phyloP scores from a whole-genome alignment of 2,329 filamentous ascomycete species.

The Coniosporium tulheliwenetii region DNA sequence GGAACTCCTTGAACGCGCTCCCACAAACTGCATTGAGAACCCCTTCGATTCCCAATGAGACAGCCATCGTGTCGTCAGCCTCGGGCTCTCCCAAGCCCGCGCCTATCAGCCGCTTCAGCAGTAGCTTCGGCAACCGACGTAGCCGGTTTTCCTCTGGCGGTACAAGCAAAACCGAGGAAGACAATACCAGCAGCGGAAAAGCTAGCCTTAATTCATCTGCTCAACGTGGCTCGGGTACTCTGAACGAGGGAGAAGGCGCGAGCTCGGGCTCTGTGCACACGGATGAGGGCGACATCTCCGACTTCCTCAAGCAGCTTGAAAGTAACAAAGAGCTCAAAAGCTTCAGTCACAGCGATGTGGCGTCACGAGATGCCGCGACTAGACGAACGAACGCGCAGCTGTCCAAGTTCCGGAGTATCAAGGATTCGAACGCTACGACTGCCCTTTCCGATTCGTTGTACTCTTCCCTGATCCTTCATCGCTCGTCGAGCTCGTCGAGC shows the following conservation, averaged over 20 bases:
- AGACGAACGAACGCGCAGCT: constrained; percentile 67
- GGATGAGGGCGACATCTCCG: constrained; percentile 85
- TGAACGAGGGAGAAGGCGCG: constrained; percentile 52
- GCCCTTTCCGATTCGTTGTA: constrained; percentile 86
- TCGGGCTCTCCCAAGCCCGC: constrained; percentile 66
- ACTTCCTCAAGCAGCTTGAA: constrained; percentile 81
- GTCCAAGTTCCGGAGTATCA: constrained; percentile 75
- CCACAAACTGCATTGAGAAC: constrained; percentile 60
- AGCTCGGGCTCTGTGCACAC: constrained; percentile 52
- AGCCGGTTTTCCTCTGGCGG: constrained; percentile 57
- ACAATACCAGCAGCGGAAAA: constrained; percentile 66
- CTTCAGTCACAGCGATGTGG: constrained; percentile 50
- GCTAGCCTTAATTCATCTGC: constrained; percentile 56
- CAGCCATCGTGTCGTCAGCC: constrained; percentile 46
- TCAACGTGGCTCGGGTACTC: constrained; percentile 62
- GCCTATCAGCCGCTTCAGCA: constrained; percentile 73
- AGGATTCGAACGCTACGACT: constrained; percentile 57
- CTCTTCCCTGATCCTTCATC: constrained; percentile 70
- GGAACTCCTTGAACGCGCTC: constrained; percentile 57
- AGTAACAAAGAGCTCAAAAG: constrained; percentile 73
- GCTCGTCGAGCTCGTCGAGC: constrained; percentile 63
- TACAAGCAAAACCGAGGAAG: constrained; percentile 54
- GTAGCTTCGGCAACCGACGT: constrained; percentile 80
- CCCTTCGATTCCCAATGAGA: constrained; percentile 45
- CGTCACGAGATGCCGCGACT: constrained; percentile 48